phyloP scores from a whole-genome alignment of 257 asterid species.

The Thymus quinquecostatus region DNA sequence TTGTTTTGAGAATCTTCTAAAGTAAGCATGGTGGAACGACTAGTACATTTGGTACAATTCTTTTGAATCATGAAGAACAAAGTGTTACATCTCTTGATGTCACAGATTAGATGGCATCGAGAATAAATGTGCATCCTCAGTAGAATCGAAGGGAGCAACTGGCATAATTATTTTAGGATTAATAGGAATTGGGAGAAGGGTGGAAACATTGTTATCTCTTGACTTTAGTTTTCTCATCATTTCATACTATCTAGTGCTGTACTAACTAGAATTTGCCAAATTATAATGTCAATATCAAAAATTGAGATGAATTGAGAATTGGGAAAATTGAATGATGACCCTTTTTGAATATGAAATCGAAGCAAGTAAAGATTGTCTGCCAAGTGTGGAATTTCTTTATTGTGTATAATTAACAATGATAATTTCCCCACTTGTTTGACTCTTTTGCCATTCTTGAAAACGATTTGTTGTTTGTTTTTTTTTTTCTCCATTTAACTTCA shows the following conservation, averaged over 20 bases:
- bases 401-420: constrained; percentile 10
- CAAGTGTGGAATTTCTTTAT: constrained; percentile 5
- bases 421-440: constrained; percentile 41
- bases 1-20: background rate
- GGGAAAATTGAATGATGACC: constrained; percentile 29
- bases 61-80: too few species aligned
- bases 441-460: constrained; percentile 32
- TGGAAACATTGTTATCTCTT: background rate
- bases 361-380: constrained; percentile 8
- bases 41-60: too few species aligned
- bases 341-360: constrained; percentile 25
- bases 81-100: too few species aligned
- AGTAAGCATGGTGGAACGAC: too few species aligned
- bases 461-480: constrained; percentile 5
- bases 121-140: too few species aligned
- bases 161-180: too few species aligned
- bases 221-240: constrained; percentile 12
- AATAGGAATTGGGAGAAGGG: too few species aligned
- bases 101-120: too few species aligned
- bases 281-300: constrained; percentile 20
- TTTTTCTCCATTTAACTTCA: constrained; percentile 9
- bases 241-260: background rate
- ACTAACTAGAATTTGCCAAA: constrained; percentile 10
- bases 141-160: too few species aligned
- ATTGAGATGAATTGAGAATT: constrained; percentile 1